Evolutionary conservation across 164 flowering plant genomes (phyloP), one percentile per base, ranked within the genome.

Genomic region (Annona cherimola): DNA sequence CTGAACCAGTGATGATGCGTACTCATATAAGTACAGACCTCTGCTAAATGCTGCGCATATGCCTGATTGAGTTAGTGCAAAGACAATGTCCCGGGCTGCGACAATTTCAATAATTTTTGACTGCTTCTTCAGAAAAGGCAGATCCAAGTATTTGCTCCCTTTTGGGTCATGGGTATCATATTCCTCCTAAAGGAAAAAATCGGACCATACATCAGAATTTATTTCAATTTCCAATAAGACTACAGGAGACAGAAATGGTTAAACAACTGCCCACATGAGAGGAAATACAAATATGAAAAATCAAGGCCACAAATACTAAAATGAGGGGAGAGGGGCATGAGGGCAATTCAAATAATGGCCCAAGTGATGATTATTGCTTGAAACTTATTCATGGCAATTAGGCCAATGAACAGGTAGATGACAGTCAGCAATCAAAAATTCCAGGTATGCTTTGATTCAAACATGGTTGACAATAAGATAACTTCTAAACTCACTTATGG

Each of bases 21-120:
- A 19, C 12, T 5, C 18, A 2, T 12, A 63, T 42, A 20, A 6
- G 9, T 57, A 5, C 18, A 20, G 57, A 96, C 99, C 98, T 88
- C 99, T 80, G 76, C 99, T 89, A 77, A 96, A 96, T 63, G 99
- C 98, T 54, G 98, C 99, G 85, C 99, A 96, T 44, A 90, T 89
- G 74, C 99, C 99, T 71, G 99, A 96, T 54, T 93, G 98, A 45
- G 98, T 97, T 75, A 96, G 94, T 65, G 99, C 98, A 84, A 96
- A 93, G 19, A 96, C 93, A 69, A 96, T 90, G 78, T 96, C 98
- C 75, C 86, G 93, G 19, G 99, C 98, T 61, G 98, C 98, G 20
- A 96, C 99, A 61, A 93, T 93, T 83, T 96, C 99, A 62, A 96
- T 92, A 45, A 96, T 86, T 79, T 89, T 93, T n/a, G 98, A 83